phyloP scores from a whole-genome alignment of 371 early-diverging fungal species.

The Rhizopus delemar region DNA sequence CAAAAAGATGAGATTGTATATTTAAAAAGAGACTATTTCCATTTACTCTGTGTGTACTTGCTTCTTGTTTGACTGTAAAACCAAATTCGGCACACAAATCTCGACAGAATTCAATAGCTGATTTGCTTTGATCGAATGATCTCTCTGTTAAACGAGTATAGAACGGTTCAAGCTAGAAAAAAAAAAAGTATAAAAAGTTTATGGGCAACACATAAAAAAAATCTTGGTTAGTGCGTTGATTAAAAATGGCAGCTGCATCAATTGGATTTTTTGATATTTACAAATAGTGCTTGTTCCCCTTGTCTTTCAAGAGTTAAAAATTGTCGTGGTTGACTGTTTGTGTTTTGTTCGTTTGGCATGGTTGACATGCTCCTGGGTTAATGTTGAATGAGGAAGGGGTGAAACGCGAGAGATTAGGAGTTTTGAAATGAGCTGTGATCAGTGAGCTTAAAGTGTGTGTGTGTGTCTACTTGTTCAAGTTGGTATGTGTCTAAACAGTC shows the following conservation, averaged over 20 bases:
- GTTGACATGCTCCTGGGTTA: neutral
- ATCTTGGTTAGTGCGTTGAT: neutral
- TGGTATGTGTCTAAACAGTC: too few species aligned
- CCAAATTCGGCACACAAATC: conserved; percentile 53
- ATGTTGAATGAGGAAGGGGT: neutral
- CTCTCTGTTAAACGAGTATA: conserved; percentile 41
- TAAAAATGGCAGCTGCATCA: neutral
- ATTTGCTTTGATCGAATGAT: conserved; percentile 20
- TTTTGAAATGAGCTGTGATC: neutral
- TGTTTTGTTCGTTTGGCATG: neutral
- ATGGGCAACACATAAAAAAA: neutral
- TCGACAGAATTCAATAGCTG: conserved; percentile 48
- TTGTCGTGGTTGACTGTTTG: neutral
- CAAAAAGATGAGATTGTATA: neutral
- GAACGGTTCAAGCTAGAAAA: conserved; percentile 45
- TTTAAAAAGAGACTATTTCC: neutral
- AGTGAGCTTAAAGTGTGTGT: neutral
- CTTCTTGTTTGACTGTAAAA: conserved; percentile 60
- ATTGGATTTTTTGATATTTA: conserved; percentile 6
- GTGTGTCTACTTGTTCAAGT: neutral
- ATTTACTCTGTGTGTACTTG: conserved; percentile 55
- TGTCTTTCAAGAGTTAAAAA: conserved; percentile 10
- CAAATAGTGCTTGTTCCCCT: conserved; percentile 25
- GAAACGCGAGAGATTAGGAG: neutral
- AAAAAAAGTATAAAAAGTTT: neutral